Evolutionary conservation across 1,284 basidiomycete species (phyloP).

Genomic region (Leccinum fallax): DNA sequence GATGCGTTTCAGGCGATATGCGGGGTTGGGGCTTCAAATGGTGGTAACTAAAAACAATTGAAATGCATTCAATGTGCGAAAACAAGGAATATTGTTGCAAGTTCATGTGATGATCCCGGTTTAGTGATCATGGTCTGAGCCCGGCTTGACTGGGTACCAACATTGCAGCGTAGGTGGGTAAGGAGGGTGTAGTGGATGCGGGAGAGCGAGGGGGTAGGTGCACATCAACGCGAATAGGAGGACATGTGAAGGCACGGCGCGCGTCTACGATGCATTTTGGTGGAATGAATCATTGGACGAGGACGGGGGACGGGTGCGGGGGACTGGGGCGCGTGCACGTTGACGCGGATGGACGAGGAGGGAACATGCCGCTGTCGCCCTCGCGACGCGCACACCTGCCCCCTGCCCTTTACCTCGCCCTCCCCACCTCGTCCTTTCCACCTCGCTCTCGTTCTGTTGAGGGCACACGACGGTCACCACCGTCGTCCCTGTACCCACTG

Average conservation of each 20-base stretch:
- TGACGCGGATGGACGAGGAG: background rate
- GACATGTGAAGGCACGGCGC: background rate
- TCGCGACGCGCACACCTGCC: background rate
- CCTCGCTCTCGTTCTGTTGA: background rate
- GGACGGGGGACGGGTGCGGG: background rate
- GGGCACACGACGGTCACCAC: too few relatives aligned
- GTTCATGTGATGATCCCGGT: too few relatives aligned
- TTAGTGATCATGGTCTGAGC: background rate
- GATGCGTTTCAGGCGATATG: background rate
- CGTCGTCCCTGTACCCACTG: too few relatives aligned
- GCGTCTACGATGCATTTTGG: background rate
- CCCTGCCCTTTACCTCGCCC: background rate
- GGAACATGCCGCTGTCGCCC: background rate
- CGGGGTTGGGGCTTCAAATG: background rate
- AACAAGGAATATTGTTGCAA: background rate
- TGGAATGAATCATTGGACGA: background rate
- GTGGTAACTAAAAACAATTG: too few relatives aligned
- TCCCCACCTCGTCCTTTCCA: too few relatives aligned
- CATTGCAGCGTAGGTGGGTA: background rate
- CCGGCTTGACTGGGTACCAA: background rate
- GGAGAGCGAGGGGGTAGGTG: background rate
- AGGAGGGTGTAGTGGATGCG: background rate
- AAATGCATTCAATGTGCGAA: background rate
- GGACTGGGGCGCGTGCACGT: background rate
- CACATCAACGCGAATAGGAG: background rate